Percentiles rank a stretch among this genome's conserved stretches.
Evolutionary conservation across 305 asterid genomes (phyloP).

Genomic region (Fraxinus baroniana): DNA sequence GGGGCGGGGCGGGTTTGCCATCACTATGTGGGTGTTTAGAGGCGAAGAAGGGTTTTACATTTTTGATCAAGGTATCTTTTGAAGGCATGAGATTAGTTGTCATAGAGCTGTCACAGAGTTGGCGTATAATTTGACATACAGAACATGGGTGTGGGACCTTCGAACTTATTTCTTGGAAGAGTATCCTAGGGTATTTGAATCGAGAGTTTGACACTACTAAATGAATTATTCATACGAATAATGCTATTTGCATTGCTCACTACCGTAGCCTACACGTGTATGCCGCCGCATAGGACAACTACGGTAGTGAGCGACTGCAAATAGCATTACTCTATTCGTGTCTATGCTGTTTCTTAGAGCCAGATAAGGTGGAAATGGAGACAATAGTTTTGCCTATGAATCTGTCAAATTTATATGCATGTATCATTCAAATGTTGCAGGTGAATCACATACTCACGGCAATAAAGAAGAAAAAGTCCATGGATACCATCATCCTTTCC

Average conservation of each 20-base stretch:
- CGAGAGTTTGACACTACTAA: background rate
- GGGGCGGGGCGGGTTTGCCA: too few relatives aligned
- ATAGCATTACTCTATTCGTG: background rate
- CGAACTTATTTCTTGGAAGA: background rate
- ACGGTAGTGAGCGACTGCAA: background rate
- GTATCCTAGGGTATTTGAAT: background rate
- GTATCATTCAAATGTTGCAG: conserved; percentile 41
- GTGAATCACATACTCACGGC: conserved; percentile 73
- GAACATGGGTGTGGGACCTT: background rate
- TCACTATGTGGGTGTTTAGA: background rate
- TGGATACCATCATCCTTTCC: conserved; percentile 90
- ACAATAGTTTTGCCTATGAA: background rate
- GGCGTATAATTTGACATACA: background rate
- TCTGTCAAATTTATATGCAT: background rate
- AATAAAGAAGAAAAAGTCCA: conserved; percentile 92
- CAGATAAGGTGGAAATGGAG: conserved; percentile 12
- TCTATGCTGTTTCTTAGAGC: background rate
- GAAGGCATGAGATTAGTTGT: background rate
- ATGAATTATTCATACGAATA: background rate
- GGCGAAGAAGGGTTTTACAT: background rate
- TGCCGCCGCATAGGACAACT: background rate
- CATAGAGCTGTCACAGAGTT: background rate
- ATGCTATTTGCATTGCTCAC: background rate
- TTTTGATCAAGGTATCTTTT: background rate
- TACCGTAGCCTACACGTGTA: background rate